These are phyloP conservation scores for Tetrahymena thermophila DNA, from an alignment of 73 alveolate species.

Conservation along the genomic window DNA sequence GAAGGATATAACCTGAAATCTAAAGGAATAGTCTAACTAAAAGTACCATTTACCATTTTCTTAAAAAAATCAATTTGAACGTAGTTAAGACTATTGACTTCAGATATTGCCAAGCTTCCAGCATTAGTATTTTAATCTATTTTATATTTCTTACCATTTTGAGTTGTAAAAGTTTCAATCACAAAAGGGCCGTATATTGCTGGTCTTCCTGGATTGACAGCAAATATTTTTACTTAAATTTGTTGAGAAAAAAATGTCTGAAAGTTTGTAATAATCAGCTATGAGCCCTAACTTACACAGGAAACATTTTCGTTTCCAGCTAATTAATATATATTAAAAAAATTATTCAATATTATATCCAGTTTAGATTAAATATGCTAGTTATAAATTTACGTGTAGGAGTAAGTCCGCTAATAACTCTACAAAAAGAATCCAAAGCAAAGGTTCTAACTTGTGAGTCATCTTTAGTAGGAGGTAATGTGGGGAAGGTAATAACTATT, in stretches of 20 bases:
- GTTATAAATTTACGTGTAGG: background rate
- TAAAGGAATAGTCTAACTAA: constrained; percentile 3
- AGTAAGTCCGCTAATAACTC: constrained; percentile 16
- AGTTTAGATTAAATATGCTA: too few species aligned
- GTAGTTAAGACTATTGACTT: constrained; percentile 11
- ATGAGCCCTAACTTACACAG: constrained; percentile 11
- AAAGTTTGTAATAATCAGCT: constrained; percentile 8
- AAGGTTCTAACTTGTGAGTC: background rate
- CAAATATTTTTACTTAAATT: constrained; percentile 19
- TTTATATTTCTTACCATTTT: background rate
- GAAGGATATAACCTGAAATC: constrained; percentile 23
- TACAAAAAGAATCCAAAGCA: constrained; percentile 14
- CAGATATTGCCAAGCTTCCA: constrained; percentile 15
- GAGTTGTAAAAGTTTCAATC: constrained; percentile 5
- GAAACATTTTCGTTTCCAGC: constrained; percentile 16
- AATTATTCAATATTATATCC: too few species aligned
- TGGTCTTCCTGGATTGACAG: constrained; percentile 20
- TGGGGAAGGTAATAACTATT: constrained; percentile 10
- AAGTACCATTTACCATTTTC: constrained; percentile 14
- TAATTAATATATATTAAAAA: background rate
- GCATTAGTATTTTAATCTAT: constrained; percentile 17
- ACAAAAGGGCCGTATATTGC: background rate
- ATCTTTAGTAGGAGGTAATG: background rate
- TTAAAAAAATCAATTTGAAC: constrained; percentile 25
- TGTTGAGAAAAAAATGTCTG: constrained; percentile 3